phyloP scores from a whole-genome alignment of 495 filamentous ascomycete species.

The Daldinia vernicosa region DNA sequence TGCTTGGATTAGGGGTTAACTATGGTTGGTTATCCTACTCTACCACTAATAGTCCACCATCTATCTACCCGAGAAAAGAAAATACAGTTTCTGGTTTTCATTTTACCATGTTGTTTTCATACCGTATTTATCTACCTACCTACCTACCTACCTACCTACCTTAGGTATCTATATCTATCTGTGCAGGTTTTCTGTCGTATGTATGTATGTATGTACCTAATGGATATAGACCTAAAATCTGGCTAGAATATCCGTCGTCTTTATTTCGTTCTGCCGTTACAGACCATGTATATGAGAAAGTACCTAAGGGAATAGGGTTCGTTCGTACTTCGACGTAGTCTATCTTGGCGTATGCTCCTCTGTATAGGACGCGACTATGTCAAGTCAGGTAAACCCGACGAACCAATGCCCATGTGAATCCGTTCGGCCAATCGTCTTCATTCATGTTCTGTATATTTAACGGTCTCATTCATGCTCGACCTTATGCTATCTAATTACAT shows the following conservation, averaged over 20 bases:
- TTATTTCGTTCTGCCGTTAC: not conserved
- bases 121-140: not conserved
- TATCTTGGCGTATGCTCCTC: not conserved
- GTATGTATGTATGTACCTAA: too few species aligned
- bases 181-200: not conserved
- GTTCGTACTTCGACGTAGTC: not conserved
- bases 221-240: not conserved
- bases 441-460: not conserved
- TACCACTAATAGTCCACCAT: not conserved
- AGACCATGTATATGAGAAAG: not conserved
- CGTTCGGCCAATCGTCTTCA: not conserved
- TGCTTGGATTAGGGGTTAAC: constrained; percentile 2
- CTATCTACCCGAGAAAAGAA: constrained; percentile 1
- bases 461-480: not conserved
- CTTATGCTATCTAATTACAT: constrained; percentile 4
- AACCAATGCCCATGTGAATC: not conserved
- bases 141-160: not conserved
- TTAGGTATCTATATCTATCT: not conserved
- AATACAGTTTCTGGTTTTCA: not conserved
- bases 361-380: not conserved
- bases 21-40: not conserved
- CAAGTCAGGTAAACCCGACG: not conserved
- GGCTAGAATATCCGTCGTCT: not conserved
- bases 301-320: not conserved
- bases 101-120: not conserved